These are phyloP conservation scores for Kuraishia ogatae DNA, from an alignment of 805 yeast species.

Conservation along the genomic window DNA sequence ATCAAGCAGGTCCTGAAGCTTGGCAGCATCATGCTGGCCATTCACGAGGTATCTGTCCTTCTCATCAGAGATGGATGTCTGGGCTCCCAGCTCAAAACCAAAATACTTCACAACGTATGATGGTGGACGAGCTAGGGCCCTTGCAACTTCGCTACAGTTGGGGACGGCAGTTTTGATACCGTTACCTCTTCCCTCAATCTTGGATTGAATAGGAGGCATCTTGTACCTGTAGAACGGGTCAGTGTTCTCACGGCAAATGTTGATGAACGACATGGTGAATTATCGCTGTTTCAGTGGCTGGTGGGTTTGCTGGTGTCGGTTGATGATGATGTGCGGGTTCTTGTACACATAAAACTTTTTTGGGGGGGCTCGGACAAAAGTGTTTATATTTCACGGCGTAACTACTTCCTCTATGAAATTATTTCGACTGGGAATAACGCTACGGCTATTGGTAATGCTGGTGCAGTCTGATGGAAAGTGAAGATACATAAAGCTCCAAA, in stretches of 20 bases:
- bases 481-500: not conserved
- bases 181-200: constrained; percentile 98
- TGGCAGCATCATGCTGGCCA: constrained; percentile 86
- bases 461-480: not conserved
- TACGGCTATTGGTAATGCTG: not conserved
- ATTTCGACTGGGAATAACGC: not conserved
- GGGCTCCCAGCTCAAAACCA: constrained; percentile 97
- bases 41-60: constrained; percentile 86
- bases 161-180: constrained; percentile 96
- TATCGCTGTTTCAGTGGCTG: not conserved
- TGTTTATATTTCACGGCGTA: not conserved
- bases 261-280: constrained; percentile 63
- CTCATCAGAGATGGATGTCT: constrained; percentile 71
- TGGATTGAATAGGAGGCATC: constrained; percentile 97
- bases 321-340: not conserved
- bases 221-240: constrained; percentile 99
- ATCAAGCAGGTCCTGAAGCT: constrained; percentile 89
- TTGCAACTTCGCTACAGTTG: constrained; percentile 86
- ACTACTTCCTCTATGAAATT: not conserved
- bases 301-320: not conserved
- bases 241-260: constrained; percentile 92
- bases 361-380: too few relatives aligned
- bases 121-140: constrained; percentile 91
- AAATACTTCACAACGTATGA: constrained; percentile 88
- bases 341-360: not conserved